A percentile compares a stretch with the other conserved stretches of the same genome.
Conservation (phyloP, 306 rosid genomes). For the Ochetophila trinervis region DNA sequence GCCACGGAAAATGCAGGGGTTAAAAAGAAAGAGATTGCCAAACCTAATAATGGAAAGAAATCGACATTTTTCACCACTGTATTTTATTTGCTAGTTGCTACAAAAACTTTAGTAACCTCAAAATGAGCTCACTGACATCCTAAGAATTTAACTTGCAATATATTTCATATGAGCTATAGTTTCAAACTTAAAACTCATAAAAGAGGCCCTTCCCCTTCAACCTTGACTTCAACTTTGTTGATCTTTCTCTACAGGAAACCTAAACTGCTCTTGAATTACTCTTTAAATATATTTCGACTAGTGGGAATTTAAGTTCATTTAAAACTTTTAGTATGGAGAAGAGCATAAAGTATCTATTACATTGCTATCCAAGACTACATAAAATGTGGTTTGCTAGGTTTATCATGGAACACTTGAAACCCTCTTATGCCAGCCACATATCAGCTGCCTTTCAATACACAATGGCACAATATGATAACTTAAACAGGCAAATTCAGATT, state of each 20-base stretch:
- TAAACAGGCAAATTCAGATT: neutral
- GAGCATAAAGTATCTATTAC: no score
- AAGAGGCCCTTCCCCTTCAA: neutral
- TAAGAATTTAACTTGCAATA: neutral
- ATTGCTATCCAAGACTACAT: no score
- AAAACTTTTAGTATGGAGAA: no score
- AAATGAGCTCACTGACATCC: neutral
- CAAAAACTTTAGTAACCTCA: neutral
- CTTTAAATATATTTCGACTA: no score
- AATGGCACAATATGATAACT: neutral
- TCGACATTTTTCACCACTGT: neutral
- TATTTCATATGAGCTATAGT: neutral
- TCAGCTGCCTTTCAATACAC: neutral
- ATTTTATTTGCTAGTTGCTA: no score
- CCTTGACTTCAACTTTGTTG: neutral
- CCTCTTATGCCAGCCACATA: no score
- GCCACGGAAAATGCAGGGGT: conserved; percentile 23
- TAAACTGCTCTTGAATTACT: no score
- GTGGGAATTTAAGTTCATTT: no score
- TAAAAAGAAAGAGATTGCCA: conserved; percentile 7
- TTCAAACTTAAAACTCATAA: neutral
- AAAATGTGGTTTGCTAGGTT: no score
- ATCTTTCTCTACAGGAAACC: no score
- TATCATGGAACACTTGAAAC: no score
- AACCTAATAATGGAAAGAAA: neutral